Evolutionary conservation across 2,329 filamentous ascomycete genomes (phyloP).

Genomic region (Colletotrichum sp.): DNA sequence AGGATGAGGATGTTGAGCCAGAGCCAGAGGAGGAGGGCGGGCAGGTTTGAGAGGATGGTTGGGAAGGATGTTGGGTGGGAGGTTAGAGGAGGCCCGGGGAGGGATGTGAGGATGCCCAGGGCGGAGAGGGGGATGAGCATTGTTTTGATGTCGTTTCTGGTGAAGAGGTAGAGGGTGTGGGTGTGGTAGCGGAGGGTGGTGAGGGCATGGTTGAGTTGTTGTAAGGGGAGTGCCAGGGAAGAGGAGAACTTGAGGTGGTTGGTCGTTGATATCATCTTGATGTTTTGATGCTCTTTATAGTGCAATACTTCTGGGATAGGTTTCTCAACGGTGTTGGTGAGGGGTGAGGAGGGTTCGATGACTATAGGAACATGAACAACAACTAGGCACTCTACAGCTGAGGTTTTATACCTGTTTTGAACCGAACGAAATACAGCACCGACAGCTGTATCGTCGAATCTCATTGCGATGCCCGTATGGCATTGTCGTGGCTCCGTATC

Average conservation of each 20-base stretch:
- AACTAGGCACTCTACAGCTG: not conserved
- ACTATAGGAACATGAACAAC: not conserved
- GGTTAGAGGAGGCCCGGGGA: not conserved
- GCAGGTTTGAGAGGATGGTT: not conserved
- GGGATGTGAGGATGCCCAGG: not conserved
- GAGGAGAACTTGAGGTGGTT: not conserved
- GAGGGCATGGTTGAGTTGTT: not conserved
- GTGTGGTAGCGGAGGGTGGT: not conserved
- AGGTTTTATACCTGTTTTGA: not conserved
- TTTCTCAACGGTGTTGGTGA: not conserved
- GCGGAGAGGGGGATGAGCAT: not conserved
- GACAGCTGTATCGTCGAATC: not conserved
- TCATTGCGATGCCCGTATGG: not conserved
- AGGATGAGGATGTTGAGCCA: not conserved
- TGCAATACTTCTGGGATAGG: fast-evolving
- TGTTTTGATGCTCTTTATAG: fast-evolving
- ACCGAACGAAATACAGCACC: fast-evolving
- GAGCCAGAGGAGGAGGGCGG: not conserved
- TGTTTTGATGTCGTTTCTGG: not conserved
- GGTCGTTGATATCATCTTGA: not conserved
- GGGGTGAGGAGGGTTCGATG: not conserved
- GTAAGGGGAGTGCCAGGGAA: not conserved
- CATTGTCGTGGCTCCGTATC: not conserved
- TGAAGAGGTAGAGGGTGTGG: not conserved
- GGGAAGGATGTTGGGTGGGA: not conserved